These are phyloP conservation scores for Penicillium malachiteum DNA, from an alignment of 495 filamentous ascomycete genomes.

Conservation along the genomic window DNA sequence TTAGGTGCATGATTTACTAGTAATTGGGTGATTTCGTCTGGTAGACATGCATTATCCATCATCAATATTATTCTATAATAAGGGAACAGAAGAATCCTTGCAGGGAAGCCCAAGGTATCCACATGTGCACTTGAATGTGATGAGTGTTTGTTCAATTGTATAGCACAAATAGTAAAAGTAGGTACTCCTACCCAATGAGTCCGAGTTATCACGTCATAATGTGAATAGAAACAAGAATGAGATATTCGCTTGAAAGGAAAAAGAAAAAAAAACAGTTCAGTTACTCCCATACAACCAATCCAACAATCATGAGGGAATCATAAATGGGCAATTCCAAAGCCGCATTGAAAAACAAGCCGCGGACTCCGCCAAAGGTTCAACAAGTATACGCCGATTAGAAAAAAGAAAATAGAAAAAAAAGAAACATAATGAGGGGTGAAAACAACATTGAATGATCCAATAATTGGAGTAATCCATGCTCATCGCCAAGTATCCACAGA, in stretches of 20 bases:
- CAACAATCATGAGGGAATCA: conserved; percentile 27
- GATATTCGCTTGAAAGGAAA: conserved; percentile 6
- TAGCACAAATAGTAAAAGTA: not conserved
- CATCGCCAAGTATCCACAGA: conserved; percentile 35
- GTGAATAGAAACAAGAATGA: conserved; percentile 10
- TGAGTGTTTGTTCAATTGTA: no score
- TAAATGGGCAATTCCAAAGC: conserved; percentile 13
- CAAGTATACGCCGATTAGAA: conserved; percentile 6
- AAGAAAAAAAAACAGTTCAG: not conserved
- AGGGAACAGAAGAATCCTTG: not conserved
- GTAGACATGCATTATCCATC: conserved; percentile 12
- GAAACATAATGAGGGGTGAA: not conserved
- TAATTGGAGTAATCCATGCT: conserved; percentile 4
- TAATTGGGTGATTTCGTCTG: conserved; percentile 14
- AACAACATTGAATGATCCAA: not conserved
- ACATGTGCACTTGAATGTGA: not conserved
- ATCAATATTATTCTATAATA: conserved; percentile 1
- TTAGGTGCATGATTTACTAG: conserved; percentile 6
- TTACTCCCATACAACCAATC: not conserved
- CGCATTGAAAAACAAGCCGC: conserved; percentile 12
- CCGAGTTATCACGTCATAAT: not conserved
- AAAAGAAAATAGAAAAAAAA: conserved; percentile 3
- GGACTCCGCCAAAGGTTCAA: conserved; percentile 13
- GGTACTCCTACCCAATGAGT: not conserved
- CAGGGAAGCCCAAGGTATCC: conserved; percentile 8